phyloP scores from a whole-genome alignment of 352 stramenopile genomes.

The Globisporangium splendens region DNA sequence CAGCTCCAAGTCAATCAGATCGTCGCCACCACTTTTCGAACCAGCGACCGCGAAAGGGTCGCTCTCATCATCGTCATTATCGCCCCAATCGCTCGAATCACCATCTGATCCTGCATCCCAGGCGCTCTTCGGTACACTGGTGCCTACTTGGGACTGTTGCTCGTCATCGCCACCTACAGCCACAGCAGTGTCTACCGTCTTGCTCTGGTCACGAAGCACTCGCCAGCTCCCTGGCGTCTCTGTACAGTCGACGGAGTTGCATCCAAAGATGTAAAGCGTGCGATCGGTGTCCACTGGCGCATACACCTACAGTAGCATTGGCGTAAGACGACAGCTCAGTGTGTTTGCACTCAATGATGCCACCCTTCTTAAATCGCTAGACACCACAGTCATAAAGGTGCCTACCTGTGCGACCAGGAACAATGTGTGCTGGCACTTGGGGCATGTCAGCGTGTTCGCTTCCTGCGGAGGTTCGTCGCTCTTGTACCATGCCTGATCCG shows the following conservation, averaged over 20 bases:
- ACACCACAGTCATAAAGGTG: not conserved
- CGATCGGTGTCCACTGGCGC: conserved; percentile 66
- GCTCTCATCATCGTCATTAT: conserved; percentile 40
- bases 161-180: not conserved
- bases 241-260: conserved; percentile 74
- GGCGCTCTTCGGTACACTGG: conserved; percentile 21
- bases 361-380: no score
- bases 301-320: conserved; percentile 48
- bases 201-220: conserved; percentile 62
- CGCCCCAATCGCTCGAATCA: conserved; percentile 75
- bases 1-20: conserved; percentile 52
- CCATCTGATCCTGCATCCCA: conserved; percentile 27
- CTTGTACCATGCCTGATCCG: conserved; percentile 49
- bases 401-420: conserved; percentile 65
- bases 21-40: conserved; percentile 14
- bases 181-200: conserved; percentile 4
- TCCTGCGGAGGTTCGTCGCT: conserved; percentile 30
- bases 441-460: conserved; percentile 37
- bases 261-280: conserved; percentile 83
- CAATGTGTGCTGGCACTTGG: conserved; percentile 50
- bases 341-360: no score
- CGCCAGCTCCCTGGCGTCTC: conserved; percentile 63
- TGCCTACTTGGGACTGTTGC: not conserved
- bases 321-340: not conserved
- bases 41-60: conserved; percentile 7